These are phyloP conservation scores for Metschnikowia borealis DNA, from an alignment of 805 yeast species.

Conservation along the genomic window DNA sequence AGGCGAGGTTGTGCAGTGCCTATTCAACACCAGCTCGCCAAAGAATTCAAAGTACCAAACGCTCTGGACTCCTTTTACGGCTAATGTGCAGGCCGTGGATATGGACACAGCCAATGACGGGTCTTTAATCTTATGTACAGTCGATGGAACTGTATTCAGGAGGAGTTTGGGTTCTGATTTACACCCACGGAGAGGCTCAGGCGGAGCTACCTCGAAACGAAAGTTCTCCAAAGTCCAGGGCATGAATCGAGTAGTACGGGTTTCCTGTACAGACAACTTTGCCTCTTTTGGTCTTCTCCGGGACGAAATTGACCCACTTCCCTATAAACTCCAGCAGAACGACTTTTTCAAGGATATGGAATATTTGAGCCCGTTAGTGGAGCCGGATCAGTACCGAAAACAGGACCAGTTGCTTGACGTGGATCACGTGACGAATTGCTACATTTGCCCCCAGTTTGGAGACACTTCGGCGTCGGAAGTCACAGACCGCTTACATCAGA, in stretches of 20 bases:
- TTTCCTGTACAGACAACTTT: constrained; percentile 62
- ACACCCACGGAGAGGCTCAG: constrained; percentile 26
- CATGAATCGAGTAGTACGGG: constrained; percentile 57
- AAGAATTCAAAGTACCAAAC: constrained; percentile 40
- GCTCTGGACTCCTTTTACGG: constrained; percentile 62
- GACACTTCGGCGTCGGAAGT: background rate
- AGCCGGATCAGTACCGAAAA: constrained; percentile 30
- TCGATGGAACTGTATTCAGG: constrained; percentile 63
- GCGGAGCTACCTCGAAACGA: constrained; percentile 18
- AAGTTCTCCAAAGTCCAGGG: constrained; percentile 54
- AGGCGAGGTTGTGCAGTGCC: constrained; percentile 50
- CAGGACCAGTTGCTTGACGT: constrained; percentile 40
- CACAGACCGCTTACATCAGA: background rate
- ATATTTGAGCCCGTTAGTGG: constrained; percentile 47
- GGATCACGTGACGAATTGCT: constrained; percentile 25
- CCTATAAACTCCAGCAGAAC: constrained; percentile 48
- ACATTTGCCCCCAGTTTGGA: constrained; percentile 12
- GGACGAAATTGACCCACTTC: constrained; percentile 58
- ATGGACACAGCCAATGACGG: constrained; percentile 69
- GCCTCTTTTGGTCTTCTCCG: constrained; percentile 64
- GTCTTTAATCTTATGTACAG: constrained; percentile 61
- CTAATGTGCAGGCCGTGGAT: constrained; percentile 57
- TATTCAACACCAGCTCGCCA: constrained; percentile 23
- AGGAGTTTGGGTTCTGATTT: constrained; percentile 18
- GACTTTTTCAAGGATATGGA: constrained; percentile 51